Conservation (phyloP, 805 yeast genomes). For the Kuraishia molischiana region DNA sequence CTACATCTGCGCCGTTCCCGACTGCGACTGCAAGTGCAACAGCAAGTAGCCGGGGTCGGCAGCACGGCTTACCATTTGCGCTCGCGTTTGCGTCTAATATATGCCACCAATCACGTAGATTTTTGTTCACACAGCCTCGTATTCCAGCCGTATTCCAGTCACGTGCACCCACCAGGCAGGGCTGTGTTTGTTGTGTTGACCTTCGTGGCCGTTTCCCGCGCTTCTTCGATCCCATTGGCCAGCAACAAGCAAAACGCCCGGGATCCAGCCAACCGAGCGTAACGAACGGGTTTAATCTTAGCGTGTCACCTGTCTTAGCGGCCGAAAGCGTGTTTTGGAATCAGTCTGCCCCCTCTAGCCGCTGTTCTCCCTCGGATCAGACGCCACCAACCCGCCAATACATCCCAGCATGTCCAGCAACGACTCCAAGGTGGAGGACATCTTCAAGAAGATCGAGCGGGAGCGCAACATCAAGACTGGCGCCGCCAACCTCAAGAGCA, state of each 20-base stretch:
- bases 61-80: no score
- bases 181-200: no score
- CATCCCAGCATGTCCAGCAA: conserved; percentile 3
- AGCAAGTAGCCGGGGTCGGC: conserved; percentile 29
- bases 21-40: conserved; percentile 78
- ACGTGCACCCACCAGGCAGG: no score
- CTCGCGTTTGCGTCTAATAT: no score
- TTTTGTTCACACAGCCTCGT: no score
- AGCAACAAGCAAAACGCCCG: no score
- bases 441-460: conserved; percentile 76
- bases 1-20: conserved; percentile 88
- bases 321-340: neutral
- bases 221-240: no score
- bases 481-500: conserved; percentile 69
- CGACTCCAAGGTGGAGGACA: conserved; percentile 48
- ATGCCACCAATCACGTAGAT: neutral
- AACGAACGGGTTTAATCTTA: no score
- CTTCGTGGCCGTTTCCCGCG: no score
- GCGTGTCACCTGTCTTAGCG: no score
- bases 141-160: no score
- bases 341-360: neutral
- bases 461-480: conserved; percentile 85
- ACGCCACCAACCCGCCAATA: neutral
- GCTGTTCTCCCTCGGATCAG: neutral
- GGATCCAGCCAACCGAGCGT: no score